Evolutionary conservation across 108 stramenopile genomes (phyloP).

Genomic region (Pseudonitzschia multiseries): DNA sequence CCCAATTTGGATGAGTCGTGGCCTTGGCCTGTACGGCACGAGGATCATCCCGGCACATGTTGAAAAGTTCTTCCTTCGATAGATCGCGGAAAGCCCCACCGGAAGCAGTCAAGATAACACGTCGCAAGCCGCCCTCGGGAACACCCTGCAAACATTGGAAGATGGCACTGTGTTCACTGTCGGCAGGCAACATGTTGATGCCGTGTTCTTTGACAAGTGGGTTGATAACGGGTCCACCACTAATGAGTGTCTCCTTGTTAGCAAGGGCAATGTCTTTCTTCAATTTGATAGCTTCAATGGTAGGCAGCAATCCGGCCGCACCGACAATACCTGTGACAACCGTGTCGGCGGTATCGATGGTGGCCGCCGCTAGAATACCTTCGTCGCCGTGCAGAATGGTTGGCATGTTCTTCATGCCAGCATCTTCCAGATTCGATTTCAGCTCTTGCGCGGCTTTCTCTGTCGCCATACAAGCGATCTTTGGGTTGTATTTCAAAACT

Average conservation of each 20-base stretch:
- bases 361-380: slow-evolving; percentile 82
- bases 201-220: slow-evolving; percentile 92
- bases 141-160: slow-evolving; percentile 97
- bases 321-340: slow-evolving; percentile 97
- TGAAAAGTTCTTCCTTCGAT: slow-evolving; percentile 86
- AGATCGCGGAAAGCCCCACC: slow-evolving; percentile 97
- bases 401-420: slow-evolving; percentile 62
- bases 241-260: slow-evolving; percentile 98
- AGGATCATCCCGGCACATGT: slow-evolving; percentile 79
- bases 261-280: slow-evolving; percentile 95
- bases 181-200: slow-evolving; percentile 96
- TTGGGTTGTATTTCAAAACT: slow-evolving; percentile 83
- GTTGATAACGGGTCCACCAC: slow-evolving; percentile 94
- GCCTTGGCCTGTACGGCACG: slow-evolving; percentile 88
- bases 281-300: slow-evolving; percentile 93
- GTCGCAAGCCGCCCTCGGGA: slow-evolving; percentile 84
- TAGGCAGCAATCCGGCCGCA: slow-evolving; percentile 91
- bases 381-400: slow-evolving; percentile 78
- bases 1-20: slow-evolving; percentile 97
- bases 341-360: slow-evolving; percentile 75
- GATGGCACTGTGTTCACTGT: slow-evolving; percentile 94
- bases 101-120: slow-evolving; percentile 92
- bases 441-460: slow-evolving; percentile 67
- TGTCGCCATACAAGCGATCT: slow-evolving; percentile 67
- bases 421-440: slow-evolving; percentile 44